Base-by-base conservation (phyloP, 805 yeast genomes). In the Cyberlindnera maritima region DNA sequence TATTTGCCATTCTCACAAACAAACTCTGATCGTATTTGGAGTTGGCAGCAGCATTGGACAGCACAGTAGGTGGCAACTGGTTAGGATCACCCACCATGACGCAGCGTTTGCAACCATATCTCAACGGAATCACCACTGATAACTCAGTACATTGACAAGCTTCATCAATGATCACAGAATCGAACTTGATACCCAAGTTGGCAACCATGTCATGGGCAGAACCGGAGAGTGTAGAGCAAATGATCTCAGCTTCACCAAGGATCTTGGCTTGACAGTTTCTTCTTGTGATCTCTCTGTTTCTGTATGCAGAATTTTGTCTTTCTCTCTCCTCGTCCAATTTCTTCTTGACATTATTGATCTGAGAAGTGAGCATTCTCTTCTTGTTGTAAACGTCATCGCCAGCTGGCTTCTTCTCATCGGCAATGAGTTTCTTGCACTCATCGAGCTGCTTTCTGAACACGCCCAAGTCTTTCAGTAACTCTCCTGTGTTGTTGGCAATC, bases 21-120 rank as follows among this genome's bases (percentile, higher is more conserved):
- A 94, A 71, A 61, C 96, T 86, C 65, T 92, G 96, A 53, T 92
- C 96, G 61, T 94, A 94, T 36, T 80, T 79, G 56, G 74, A 78
- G 4, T 79, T 71, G 1, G 95, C 84, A 1, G 99, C 98, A 13
- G 81, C 84, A 56, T 86, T 90, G 0, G 97, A 92, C 17, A 94
- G 68, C 11, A 92, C 98, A 0, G 99, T 92, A 0, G 99, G 99
- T 0, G 99, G 99, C 52, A 94, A 75, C 68, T 94, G 99, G 63
- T 94, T 91, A 2, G 98, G 98, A 69, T 94, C 99, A 64, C 99
- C 99, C 39, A 94, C 99, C 96, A 94, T 86, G 41, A 94, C 85
- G 69, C 98, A 92, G 46, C 82, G 80, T 49, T 76, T 82, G 58
- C 95, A 87, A 2, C 98, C 98, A 63, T 91, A 94, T 59, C 96